These are phyloP conservation scores for Heimioporus punctisporus DNA, from an alignment of 1,284 basidiomycete species.

Conservation along the genomic window DNA sequence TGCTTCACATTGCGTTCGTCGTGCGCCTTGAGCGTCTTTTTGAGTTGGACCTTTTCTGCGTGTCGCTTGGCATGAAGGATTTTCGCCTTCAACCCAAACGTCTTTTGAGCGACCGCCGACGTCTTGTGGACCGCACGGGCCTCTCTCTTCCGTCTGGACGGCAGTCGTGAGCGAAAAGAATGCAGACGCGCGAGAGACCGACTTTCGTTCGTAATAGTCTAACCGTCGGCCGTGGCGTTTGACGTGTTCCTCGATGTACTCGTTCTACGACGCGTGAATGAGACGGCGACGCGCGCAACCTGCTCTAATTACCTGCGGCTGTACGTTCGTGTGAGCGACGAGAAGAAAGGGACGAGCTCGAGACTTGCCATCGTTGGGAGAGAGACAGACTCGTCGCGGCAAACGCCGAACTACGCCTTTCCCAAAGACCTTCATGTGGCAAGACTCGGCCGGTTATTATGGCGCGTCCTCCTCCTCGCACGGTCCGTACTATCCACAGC, in stretches of 20 bases:
- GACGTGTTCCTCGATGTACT: constrained; percentile 92
- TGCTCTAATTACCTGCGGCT: constrained; percentile 66
- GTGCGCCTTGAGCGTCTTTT: constrained; percentile 99
- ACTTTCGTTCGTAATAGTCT: constrained; percentile 88
- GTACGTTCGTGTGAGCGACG: constrained; percentile 18
- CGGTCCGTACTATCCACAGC: constrained; percentile 56
- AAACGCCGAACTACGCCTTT: constrained; percentile 19
- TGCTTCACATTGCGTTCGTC: constrained; percentile 99
- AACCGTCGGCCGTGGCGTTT: constrained; percentile 85
- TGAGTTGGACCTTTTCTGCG: constrained; percentile 98
- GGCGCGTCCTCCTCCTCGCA: constrained; percentile 53
- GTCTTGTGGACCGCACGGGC: constrained; percentile 91
- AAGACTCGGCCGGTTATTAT: constrained; percentile 56
- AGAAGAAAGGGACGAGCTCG: constrained; percentile 13
- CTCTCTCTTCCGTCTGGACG: constrained; percentile 85
- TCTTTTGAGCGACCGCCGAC: constrained; percentile 91
- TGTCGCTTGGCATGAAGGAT: constrained; percentile 96
- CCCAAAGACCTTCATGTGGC: constrained; percentile 58
- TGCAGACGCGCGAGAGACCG: constrained; percentile 34
- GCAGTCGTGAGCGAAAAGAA: neutral
- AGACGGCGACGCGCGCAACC: constrained; percentile 9
- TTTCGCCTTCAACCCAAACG: constrained; percentile 98
- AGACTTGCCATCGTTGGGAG: constrained; percentile 54
- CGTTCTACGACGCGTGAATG: constrained; percentile 57
- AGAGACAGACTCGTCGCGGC: constrained; percentile 30